A percentile compares a stretch with the other conserved stretches of the same genome.
Conservation (phyloP, 2,329 filamentous ascomycete species). For the Grosmannia serpens region DNA sequence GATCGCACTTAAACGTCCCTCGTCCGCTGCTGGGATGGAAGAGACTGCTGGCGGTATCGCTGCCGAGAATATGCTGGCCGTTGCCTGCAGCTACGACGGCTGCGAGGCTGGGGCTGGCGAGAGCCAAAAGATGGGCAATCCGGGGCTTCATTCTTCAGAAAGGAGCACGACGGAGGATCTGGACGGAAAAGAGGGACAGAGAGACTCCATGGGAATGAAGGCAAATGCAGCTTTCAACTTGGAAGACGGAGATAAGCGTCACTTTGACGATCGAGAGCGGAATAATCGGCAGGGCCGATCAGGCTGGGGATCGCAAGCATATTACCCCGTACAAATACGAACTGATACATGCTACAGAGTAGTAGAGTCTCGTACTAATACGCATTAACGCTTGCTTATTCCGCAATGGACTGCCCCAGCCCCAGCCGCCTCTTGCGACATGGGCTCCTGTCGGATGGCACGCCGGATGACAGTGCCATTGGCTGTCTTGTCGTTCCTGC, state of each 20-base stretch:
- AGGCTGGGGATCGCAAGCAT: neutral
- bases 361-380: too few species aligned
- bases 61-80: slow-evolving; percentile 2
- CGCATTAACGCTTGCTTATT: too few species aligned
- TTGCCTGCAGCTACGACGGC: neutral
- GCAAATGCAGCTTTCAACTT: neutral
- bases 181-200: neutral
- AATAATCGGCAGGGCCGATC: neutral
- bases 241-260: neutral
- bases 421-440: neutral
- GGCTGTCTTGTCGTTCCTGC: too few species aligned
- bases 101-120: neutral
- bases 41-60: neutral
- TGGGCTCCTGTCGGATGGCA: too few species aligned
- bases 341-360: neutral
- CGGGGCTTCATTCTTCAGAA: neutral
- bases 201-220: neutral
- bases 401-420: too few species aligned
- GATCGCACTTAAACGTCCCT: slow-evolving; percentile 8
- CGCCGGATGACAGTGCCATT: too few species aligned
- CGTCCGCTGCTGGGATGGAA: neutral
- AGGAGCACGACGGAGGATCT: neutral
- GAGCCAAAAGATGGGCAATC: neutral
- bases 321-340: too few species aligned
- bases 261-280: neutral